Base-by-base conservation (phyloP, 176 grass and related monocot genomes). In the Thalia dealbata region DNA sequence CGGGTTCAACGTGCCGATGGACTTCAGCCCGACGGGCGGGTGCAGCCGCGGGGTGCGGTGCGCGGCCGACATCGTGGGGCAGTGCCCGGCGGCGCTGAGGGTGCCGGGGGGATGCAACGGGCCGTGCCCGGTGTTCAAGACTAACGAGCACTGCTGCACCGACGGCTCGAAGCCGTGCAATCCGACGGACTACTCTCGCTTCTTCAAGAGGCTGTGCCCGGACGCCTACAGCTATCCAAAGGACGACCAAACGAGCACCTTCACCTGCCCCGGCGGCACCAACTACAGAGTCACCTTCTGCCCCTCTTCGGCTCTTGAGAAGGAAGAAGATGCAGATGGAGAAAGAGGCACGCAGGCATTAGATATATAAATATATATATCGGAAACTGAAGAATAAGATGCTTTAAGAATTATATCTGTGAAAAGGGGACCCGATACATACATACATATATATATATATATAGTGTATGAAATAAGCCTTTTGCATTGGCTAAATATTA, bases 221-320 rank as follows among this genome's bases (percentile, higher is more conserved):
- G 76, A 92, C 14, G 84, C 86, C 10, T 92, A 92, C 64, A 93
- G 90, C 70, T 89, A 93, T 64, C 81, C 88, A 1, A 81, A 84
- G 51, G 88, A 91, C 14, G 88, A 91, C 14, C 0, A 35, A 0
- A 86, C 81, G 7, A 91, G 84, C 84, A 86, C 81, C 11, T 86
- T 91, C 75, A 91, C 88, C 43, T 91, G 88, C 51, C 80, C 83
- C 1, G 58, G 7, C 1, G 88, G 88, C 13, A 91, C 88, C 5
- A 86, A 91, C 79, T 91, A 90, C 78, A 64, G 56, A 16, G 88
- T 90, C 28, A 27, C 83, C 44, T 90, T 90, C 52, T 90, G 87
- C 64, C 78, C 88, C 32, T 64, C 44, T 90, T 90, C 52, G 86
- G 87, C 64, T 74, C 88, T 64, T 64, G 12, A 64, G 6, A 9